Evolutionary conservation across 768 basidiomycete species (phyloP).

Genomic region (Steccherinum ochraceum): DNA sequence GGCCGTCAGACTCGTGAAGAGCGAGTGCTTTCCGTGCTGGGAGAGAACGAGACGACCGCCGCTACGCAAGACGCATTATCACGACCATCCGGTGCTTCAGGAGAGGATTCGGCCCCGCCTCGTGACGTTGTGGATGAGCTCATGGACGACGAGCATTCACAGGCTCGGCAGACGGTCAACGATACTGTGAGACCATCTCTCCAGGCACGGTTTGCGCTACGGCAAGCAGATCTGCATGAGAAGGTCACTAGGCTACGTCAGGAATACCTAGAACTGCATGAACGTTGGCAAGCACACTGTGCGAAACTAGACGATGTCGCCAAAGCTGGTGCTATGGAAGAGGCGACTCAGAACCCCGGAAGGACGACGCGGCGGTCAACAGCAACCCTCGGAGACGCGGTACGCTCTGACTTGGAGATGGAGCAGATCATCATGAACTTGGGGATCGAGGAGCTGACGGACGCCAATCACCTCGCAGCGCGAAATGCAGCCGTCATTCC

Average conservation of each 20-base stretch:
- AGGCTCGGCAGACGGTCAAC: slow-evolving; percentile 32
- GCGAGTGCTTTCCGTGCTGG: slow-evolving; percentile 55
- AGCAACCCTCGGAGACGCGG: slow-evolving; percentile 75
- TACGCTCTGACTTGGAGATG: slow-evolving; percentile 93
- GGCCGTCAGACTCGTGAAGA: slow-evolving; percentile 60
- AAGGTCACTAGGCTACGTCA: slow-evolving; percentile 53
- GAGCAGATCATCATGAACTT: slow-evolving; percentile 95
- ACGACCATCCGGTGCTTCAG: background rate
- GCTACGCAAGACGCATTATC: background rate
- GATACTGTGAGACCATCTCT: slow-evolving; percentile 46
- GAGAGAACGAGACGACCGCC: slow-evolving; percentile 48
- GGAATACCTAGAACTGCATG: slow-evolving; percentile 65
- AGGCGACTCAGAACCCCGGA: slow-evolving; percentile 34
- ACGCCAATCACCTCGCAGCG: slow-evolving; percentile 82
- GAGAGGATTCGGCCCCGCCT: slow-evolving; percentile 25
- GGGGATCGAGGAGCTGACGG: slow-evolving; percentile 88
- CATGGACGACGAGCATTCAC: slow-evolving; percentile 28
- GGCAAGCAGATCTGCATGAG: slow-evolving; percentile 40
- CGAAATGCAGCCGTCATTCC: slow-evolving; percentile 84
- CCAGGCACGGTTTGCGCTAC: slow-evolving; percentile 46
- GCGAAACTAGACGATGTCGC: slow-evolving; percentile 56
- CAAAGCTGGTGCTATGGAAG: slow-evolving; percentile 37
- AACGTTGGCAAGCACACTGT: slow-evolving; percentile 71
- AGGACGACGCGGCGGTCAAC: slow-evolving; percentile 71
- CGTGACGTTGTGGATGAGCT: slow-evolving; percentile 45